phyloP scores from a whole-genome alignment of 2,329 filamentous ascomycete genomes.

The Eutypa lata region DNA sequence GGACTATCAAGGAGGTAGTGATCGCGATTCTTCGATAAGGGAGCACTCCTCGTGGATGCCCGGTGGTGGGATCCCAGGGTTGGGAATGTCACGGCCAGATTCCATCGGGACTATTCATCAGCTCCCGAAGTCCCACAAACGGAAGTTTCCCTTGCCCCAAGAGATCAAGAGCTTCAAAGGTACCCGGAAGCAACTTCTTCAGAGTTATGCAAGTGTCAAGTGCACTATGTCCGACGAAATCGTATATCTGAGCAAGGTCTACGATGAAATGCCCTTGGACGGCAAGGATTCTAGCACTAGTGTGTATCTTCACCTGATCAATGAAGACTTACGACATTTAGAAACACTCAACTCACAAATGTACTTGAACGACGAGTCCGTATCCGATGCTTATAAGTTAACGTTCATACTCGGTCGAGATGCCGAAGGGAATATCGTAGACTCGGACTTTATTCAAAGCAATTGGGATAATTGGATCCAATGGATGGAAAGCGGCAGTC shows the following conservation, averaged over 20 bases:
- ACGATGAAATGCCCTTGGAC: slow-evolving; percentile 1
- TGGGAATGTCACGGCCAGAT: slow-evolving; percentile 9
- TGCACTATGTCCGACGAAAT: slow-evolving; percentile 23
- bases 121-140: slow-evolving; percentile 1
- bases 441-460: slow-evolving; percentile 1
- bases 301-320: slow-evolving; percentile 1
- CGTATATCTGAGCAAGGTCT: slow-evolving; percentile 12
- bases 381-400: slow-evolving; percentile 9
- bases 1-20: slow-evolving; percentile 7
- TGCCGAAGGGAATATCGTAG: neutral
- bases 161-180: slow-evolving; percentile 12
- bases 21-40: neutral
- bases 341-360: slow-evolving; percentile 1
- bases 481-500: slow-evolving; percentile 1
- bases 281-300: neutral
- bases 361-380: slow-evolving; percentile 7
- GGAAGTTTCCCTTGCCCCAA: slow-evolving; percentile 6
- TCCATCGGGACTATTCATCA: slow-evolving; percentile 1
- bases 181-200: slow-evolving; percentile 14
- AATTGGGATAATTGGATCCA: slow-evolving; percentile 10
- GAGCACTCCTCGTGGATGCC: slow-evolving; percentile 7
- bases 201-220: slow-evolving; percentile 17
- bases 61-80: slow-evolving; percentile 1
- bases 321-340: slow-evolving; percentile 5
- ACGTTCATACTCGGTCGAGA: slow-evolving; percentile 5